Evolutionary conservation across 495 filamentous ascomycete species (phyloP), one percentile per base, ranked within the genome.

Genomic region (Penicillium longicatenatum): DNA sequence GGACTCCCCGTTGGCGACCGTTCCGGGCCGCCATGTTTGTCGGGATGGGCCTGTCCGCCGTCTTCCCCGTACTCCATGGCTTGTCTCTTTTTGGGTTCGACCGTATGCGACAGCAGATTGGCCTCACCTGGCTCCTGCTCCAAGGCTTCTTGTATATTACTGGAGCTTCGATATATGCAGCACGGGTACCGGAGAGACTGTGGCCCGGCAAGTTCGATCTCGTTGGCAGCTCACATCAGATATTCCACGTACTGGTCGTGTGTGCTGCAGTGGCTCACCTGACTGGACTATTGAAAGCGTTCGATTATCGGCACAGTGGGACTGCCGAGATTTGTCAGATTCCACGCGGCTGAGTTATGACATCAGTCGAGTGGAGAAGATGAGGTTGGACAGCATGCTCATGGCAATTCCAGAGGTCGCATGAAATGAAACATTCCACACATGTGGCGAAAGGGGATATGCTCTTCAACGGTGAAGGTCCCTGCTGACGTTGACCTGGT

Each of bases 21-120:
- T 92, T 95, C 69, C 86, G 94, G 41, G 92, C 95, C 10, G 76
- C 81, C 53, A 96, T 98, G 91, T 98, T 97, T 70, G 87, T 96
- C 41, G 83, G 82, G 24, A 88, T 98, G 75, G 94, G 94, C 10
- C 75, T 92, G 43, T 96, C 90, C 11, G 92, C 89, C 7, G 75
- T 93, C 19, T 78, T 97, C 51, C 94, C 94, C 1, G 84, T 91
- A 19, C 43, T 91, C 46, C 91, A 96, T 67, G 91, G 89, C 14
- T 46, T 94, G 33, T 53, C 60, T 19, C 65, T 89, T 12, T 90
- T 89, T 64, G 87, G 87, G 10, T 49, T 76, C 14, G 65, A 68
- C 16, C 74, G 77, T 52, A 79, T 90, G 66, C 78, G 86, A 29
- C 73, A 84, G 26, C 83, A 86, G 54, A 96, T 98, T 69, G 91